phyloP scores from a whole-genome alignment of 805 yeast species.

The Hemisphaericaspora nanyangensis region DNA sequence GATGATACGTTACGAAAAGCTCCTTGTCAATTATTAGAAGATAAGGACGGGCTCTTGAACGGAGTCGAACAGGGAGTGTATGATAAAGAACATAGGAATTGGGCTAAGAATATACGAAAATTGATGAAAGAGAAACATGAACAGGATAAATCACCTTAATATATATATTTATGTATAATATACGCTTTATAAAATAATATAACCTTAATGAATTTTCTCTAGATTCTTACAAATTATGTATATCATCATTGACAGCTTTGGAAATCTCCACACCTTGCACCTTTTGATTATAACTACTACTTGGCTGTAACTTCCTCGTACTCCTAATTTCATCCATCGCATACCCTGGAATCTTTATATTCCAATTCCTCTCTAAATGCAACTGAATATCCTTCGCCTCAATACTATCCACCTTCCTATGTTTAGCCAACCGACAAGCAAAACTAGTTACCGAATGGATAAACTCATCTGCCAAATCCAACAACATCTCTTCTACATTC shows the following conservation, averaged over 20 bases:
- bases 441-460: constrained; percentile 86
- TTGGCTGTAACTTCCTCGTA: constrained; percentile 69
- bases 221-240: constrained; percentile 15
- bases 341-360: constrained; percentile 90
- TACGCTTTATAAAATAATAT: too few species aligned
- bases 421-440: constrained; percentile 94
- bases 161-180: too few species aligned
- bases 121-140: constrained; percentile 23
- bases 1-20: constrained; percentile 65
- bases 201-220: too few species aligned
- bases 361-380: constrained; percentile 92
- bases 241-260: constrained; percentile 54
- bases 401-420: constrained; percentile 79
- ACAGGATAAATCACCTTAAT: background rate
- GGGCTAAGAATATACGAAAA: constrained; percentile 41
- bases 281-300: constrained; percentile 59
- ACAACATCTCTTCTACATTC: constrained; percentile 85
- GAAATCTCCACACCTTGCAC: constrained; percentile 64
- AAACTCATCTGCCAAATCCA: constrained; percentile 95
- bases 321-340: constrained; percentile 85
- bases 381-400: constrained; percentile 89
- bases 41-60: constrained; percentile 23
- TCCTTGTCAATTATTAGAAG: constrained; percentile 62
- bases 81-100: constrained; percentile 34
- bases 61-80: constrained; percentile 27